These are phyloP conservation scores for Fulvia fulva DNA, from an alignment of 2,329 filamentous ascomycete genomes.

Conservation along the genomic window DNA sequence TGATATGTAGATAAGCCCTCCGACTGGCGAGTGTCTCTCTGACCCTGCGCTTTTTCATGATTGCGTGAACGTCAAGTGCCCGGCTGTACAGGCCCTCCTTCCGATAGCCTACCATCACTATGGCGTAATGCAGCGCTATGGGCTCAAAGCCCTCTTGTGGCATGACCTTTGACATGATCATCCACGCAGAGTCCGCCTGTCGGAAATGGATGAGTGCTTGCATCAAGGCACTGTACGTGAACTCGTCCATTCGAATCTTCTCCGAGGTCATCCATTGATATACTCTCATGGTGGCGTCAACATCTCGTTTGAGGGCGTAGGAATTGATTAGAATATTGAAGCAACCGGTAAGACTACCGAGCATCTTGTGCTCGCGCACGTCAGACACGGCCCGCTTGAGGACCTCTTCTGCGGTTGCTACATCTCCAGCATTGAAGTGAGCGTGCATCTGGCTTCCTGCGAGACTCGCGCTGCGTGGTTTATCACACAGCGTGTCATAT, in stretches of 20 bases:
- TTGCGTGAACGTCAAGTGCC: conserved; percentile 48
- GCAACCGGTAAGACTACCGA: conserved; percentile 56
- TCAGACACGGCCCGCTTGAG: conserved; percentile 51
- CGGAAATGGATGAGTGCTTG: conserved; percentile 51
- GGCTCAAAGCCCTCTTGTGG: conserved; percentile 43
- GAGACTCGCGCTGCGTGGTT: conserved; percentile 56
- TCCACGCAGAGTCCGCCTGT: conserved; percentile 53
- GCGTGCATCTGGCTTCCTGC: conserved; percentile 63
- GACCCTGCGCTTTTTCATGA: conserved; percentile 41
- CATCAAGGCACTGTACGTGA: conserved; percentile 62
- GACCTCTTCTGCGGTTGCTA: conserved; percentile 45
- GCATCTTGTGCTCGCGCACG: conserved; percentile 40
- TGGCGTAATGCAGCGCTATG: conserved; percentile 50
- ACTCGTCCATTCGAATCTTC: conserved; percentile 49
- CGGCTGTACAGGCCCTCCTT: conserved; percentile 41
- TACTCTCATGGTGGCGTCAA: conserved; percentile 51
- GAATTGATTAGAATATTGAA: conserved; percentile 77
- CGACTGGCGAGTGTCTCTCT: conserved; percentile 41
- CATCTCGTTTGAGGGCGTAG: conserved; percentile 61
- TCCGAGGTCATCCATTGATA: conserved; percentile 54
- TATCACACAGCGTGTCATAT: conserved; percentile 52
- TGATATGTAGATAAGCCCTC: conserved; percentile 39
- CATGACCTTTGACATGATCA: conserved; percentile 51
- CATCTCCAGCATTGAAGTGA: conserved; percentile 47
- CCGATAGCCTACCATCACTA: conserved; percentile 51